Conservation (phyloP, 176 grass and related monocot species). For the Elaeis guineensis region DNA sequence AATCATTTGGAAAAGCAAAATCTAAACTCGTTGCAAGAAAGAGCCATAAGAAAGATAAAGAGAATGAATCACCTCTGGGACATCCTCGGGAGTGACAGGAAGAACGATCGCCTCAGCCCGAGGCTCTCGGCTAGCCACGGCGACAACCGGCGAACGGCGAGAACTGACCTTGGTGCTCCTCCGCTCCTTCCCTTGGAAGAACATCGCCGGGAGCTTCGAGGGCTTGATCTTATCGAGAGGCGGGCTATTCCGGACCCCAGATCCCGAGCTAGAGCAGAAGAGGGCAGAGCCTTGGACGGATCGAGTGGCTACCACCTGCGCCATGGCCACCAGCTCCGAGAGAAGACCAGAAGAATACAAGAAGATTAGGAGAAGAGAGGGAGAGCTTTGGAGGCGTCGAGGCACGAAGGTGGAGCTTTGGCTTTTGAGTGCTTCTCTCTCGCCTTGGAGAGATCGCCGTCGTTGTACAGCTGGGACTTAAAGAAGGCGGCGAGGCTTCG, state of each 20-base stretch:
- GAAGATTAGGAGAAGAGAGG: no score
- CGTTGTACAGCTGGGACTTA: no score
- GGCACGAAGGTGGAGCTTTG: no score
- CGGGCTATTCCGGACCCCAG: not conserved
- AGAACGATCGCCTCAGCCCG: not conserved
- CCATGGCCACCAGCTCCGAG: slow-evolving; percentile 28
- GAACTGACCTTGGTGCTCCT: not conserved
- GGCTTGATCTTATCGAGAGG: not conserved
- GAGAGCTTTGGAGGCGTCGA: no score
- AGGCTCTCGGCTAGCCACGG: slow-evolving; percentile 1
- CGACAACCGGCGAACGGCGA: not conserved
- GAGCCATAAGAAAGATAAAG: not conserved
- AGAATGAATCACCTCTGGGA: not conserved
- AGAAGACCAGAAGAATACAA: no score
- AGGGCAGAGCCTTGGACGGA: not conserved
- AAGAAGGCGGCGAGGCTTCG: no score
- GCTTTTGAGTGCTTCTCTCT: no score
- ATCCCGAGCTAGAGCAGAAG: not conserved
- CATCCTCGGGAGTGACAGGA: not conserved
- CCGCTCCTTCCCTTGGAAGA: not conserved
- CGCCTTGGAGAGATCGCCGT: no score
- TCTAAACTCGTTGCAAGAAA: slow-evolving; percentile 7
- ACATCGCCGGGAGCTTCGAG: not conserved
- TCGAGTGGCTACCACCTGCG: slow-evolving; percentile 40
- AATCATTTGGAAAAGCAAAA: not conserved